Percentiles rank a stretch among this genome's conserved stretches.
Evolutionary conservation across 768 basidiomycete genomes (phyloP).

Genomic region (Agaricus blazei): DNA sequence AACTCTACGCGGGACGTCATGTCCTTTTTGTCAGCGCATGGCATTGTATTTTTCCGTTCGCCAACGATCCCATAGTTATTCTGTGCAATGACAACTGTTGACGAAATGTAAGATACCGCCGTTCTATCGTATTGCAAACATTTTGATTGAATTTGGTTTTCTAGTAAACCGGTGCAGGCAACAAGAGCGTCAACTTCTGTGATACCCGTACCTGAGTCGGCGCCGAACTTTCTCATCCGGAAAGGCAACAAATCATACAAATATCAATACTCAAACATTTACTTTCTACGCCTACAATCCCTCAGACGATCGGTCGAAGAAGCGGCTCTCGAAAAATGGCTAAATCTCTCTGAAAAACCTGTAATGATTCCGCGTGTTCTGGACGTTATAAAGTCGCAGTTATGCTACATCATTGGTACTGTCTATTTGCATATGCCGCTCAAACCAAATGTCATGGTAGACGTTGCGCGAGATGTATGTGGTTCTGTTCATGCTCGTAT

Average conservation of each 20-base stretch:
- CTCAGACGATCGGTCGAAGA: slow-evolving; percentile 38
- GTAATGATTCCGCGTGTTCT: slow-evolving; percentile 74
- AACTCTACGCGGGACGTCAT: slow-evolving; percentile 17
- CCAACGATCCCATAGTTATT: not conserved
- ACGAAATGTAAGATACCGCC: slow-evolving; percentile 13
- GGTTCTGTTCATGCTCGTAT: slow-evolving; percentile 3
- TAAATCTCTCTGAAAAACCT: slow-evolving; percentile 53
- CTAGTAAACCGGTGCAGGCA: not conserved
- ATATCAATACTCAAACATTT: slow-evolving; percentile 55
- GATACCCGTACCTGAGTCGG: slow-evolving; percentile 26
- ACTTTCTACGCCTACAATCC: slow-evolving; percentile 40
- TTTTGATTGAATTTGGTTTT: not conserved
- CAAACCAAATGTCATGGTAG: slow-evolving; percentile 96
- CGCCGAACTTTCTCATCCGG: slow-evolving; percentile 43
- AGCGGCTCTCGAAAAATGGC: slow-evolving; percentile 37
- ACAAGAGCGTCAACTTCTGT: slow-evolving; percentile 28
- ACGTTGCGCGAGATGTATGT: slow-evolving; percentile 83
- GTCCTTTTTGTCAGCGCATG: not conserved
- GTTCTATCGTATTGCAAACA: not conserved
- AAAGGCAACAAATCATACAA: slow-evolving; percentile 42
- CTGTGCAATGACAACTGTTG: not conserved
- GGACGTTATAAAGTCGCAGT: slow-evolving; percentile 77
- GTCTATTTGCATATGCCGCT: slow-evolving; percentile 99
- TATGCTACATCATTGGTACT: slow-evolving; percentile 92
- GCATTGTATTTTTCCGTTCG: not conserved